A percentile compares a stretch with the other conserved stretches of the same genome.
Evolutionary conservation across 1,139 yeast species (phyloP).

Genomic region (Nadsonia commutata): DNA sequence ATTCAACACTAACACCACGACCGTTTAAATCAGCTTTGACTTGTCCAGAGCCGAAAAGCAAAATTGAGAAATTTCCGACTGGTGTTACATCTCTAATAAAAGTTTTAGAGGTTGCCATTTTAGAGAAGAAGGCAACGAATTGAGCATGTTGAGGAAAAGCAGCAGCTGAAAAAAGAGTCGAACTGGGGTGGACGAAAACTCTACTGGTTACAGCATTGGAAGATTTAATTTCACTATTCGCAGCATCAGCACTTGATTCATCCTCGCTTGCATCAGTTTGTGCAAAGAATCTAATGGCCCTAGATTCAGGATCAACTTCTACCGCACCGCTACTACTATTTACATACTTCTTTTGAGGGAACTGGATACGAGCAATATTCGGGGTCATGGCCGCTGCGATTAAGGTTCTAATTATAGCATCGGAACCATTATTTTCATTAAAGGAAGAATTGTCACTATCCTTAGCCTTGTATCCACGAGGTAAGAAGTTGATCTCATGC

Average conservation of each 20-base stretch:
- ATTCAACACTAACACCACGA: constrained; percentile 32
- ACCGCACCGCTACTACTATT: constrained; percentile 65
- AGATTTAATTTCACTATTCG: constrained; percentile 9
- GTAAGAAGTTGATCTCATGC: constrained; percentile 64
- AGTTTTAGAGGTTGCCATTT: constrained; percentile 45
- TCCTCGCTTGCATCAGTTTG: constrained; percentile 8
- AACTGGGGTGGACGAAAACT: constrained; percentile 75
- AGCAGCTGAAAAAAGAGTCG: constrained; percentile 41
- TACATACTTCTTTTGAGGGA: constrained; percentile 66
- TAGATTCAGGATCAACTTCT: constrained; percentile 73
- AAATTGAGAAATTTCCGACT: constrained; percentile 49
- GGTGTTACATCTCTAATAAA: constrained; percentile 72
- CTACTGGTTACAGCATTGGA: constrained; percentile 18
- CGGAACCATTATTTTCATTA: constrained; percentile 39
- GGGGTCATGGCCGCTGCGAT: constrained; percentile 77
- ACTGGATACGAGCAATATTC: constrained; percentile 61
- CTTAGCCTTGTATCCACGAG: constrained; percentile 18
- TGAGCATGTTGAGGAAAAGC: constrained; percentile 18
- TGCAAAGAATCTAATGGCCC: constrained; percentile 43
- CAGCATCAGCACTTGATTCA: constrained; percentile 3
- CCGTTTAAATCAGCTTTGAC: constrained; percentile 52
- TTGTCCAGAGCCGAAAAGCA: constrained; percentile 61
- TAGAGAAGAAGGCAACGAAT: constrained; percentile 22
- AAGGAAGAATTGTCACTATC: constrained; percentile 7
- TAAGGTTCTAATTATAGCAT: constrained; percentile 44